Evolutionary conservation across 306 rosid genomes (phyloP), one percentile per base, ranked within the genome.

Genomic region (Corylus americana): DNA sequence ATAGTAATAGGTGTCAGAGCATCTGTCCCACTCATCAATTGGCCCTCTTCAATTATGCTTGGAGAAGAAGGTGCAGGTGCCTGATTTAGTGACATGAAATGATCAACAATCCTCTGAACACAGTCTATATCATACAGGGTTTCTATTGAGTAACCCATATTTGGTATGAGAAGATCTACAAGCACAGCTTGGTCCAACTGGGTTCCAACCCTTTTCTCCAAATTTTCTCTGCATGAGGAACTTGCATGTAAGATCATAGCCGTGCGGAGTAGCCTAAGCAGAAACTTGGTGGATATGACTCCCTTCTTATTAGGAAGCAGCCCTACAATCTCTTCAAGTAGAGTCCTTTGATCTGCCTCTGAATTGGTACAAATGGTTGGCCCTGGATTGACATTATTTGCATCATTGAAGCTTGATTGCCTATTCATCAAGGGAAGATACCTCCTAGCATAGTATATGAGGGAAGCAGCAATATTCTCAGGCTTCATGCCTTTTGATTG

Each of bases 101-200:
- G 89, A 74, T 94, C 97, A 17, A 94, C 93, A 84, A 94, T 94
- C 70, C 97, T 85, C 63, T 94, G 97, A 64, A 94, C 76, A 76
- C 98, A 92, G 53, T 94, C 98, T 70, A 90, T 72, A 72, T 94
- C 97, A 77, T 92, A 93, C 37, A 94, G 88, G 27, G 98, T 92
- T 85, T 94, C 97, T 70, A 88, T 86, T n/a, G 93, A 83, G 88
- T 90, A 90, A 25, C 93, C 97, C 79, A 82, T 83, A 58, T 84
- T 92, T 17, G 97, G 98, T 76, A 94, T 94, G 71, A 94, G 81
- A 61, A 94, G 90, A 88, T 94, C 97, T 84, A 88, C 93, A 9
- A 94, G 74, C 79, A 83, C 86, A 16, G 93, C 97, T 49, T 89
- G 92, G 68, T 92, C 94, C 79, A 92, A 73, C 73, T 94, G 97